Evolutionary conservation across 345 rosid species (phyloP).

Genomic region (Arabidopsis arenosa): DNA sequence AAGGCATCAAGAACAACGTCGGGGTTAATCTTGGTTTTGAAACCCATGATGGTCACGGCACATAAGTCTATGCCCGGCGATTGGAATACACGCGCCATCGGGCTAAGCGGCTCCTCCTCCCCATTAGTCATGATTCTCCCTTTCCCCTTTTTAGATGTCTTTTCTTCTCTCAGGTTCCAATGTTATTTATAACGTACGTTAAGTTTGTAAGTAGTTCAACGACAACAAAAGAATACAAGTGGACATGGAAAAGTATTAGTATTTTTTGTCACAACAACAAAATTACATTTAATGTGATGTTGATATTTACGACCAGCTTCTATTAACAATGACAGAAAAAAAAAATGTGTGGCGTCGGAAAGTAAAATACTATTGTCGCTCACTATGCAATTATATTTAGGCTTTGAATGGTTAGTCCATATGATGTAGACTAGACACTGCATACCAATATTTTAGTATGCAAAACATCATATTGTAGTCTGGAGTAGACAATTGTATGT

Average conservation of each 20-base stretch:
- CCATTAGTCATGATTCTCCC: not conserved
- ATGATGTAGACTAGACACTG: too few relatives aligned
- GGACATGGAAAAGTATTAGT: not conserved
- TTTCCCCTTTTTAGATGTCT: not conserved
- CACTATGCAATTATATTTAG: too few relatives aligned
- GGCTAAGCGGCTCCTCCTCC: conserved; percentile 58
- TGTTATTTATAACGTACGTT: conserved; percentile 5
- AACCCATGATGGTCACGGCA: conserved; percentile 56
- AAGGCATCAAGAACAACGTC: conserved; percentile 54
- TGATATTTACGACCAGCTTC: not conserved
- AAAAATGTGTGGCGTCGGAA: not conserved
- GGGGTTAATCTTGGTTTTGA: conserved; percentile 52
- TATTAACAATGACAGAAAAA: not conserved
- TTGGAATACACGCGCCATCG: conserved; percentile 59
- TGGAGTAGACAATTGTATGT: too few relatives aligned
- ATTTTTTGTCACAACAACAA: not conserved
- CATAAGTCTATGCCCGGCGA: conserved; percentile 55
- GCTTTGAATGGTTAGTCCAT: too few relatives aligned
- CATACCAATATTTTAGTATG: too few relatives aligned
- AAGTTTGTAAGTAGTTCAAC: conserved; percentile 16
- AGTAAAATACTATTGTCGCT: not conserved
- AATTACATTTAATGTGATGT: not conserved
- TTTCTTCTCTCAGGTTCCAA: not conserved
- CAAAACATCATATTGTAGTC: too few relatives aligned
- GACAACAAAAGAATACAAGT: not conserved